These are phyloP conservation scores for Lactifluus pinguis DNA, from an alignment of 768 basidiomycete genomes.

Conservation along the genomic window DNA sequence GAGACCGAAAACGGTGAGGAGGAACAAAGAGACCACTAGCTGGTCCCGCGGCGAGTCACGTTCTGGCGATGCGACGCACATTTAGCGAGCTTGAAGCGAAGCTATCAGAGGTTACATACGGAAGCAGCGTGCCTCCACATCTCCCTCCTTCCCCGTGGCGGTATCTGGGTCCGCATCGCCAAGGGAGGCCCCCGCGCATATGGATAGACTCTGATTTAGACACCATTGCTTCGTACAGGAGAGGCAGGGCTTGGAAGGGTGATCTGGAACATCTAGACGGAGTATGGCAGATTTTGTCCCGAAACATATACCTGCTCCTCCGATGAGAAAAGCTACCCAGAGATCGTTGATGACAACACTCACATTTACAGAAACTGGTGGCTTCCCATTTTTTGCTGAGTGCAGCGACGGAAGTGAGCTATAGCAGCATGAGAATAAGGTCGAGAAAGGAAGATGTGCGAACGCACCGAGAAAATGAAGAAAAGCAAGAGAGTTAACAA, in stretches of 20 bases:
- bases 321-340: background rate
- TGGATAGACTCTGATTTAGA: slow-evolving; percentile 79
- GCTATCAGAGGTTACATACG: slow-evolving; percentile 44
- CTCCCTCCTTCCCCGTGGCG: slow-evolving; percentile 89
- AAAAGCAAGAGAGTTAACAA: background rate
- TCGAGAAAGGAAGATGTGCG: background rate
- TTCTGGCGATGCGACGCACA: slow-evolving; percentile 39
- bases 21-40: slow-evolving; percentile 83
- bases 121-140: slow-evolving; percentile 93
- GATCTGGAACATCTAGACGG: slow-evolving; percentile 69
- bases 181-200: slow-evolving; percentile 70
- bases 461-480: slow-evolving; percentile 19
- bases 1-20: slow-evolving; percentile 80
- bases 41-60: slow-evolving; percentile 95
- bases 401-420: slow-evolving; percentile 35
- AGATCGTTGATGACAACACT: slow-evolving; percentile 16
- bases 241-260: slow-evolving; percentile 82
- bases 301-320: slow-evolving; percentile 76
- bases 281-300: slow-evolving; percentile 79
- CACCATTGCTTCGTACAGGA: slow-evolving; percentile 96
- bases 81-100: slow-evolving; percentile 12
- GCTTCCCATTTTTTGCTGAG: slow-evolving; percentile 73
- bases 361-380: slow-evolving; percentile 88
- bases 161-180: slow-evolving; percentile 89
- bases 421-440: background rate